phyloP scores from a whole-genome alignment of 257 asterid genomes.

The Capsicum pubescens region DNA sequence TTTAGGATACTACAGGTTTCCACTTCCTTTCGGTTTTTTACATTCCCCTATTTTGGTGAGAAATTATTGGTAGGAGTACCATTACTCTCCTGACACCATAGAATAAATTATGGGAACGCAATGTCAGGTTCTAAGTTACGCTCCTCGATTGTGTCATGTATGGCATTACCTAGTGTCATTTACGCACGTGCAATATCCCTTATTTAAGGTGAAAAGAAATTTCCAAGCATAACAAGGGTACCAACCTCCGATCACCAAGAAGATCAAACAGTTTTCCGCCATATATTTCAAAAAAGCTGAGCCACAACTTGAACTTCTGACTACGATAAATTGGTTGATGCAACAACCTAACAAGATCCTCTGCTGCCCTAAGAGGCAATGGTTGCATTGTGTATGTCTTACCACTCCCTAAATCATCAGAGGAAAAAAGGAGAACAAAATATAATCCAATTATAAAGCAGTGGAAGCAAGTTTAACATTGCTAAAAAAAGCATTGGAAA shows the following conservation, averaged over 20 bases:
- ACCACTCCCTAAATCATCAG: conserved; percentile 79
- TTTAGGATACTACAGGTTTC: not conserved
- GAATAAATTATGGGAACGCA: not conserved
- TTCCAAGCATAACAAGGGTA: conserved; percentile 34
- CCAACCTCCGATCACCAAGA: conserved; percentile 92
- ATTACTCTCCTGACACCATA: conserved; percentile 13
- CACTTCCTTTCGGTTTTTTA: conserved; percentile 8
- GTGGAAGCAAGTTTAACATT: conserved; percentile 19
- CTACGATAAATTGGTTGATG: conserved; percentile 90
- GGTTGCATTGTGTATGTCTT: conserved; percentile 99
- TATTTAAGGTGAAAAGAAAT: conserved; percentile 24
- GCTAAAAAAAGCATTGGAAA: not conserved
- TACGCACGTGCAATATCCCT: not conserved
- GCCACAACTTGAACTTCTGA: conserved; percentile 98
- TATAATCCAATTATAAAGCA: conserved; percentile 8
- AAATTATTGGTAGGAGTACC: conserved; percentile 8
- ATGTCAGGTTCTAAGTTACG: not conserved
- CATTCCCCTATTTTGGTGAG: not conserved
- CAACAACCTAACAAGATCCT: conserved; percentile 86
- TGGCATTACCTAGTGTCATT: not conserved
- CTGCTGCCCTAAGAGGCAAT: conserved; percentile 95
- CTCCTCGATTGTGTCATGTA: not conserved
- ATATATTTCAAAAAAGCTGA: conserved; percentile 97
- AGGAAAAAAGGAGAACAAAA: not conserved
- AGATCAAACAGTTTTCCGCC: conserved; percentile 98